Evolutionary conservation across 2,329 filamentous ascomycete genomes (phyloP), one percentile per base, ranked within the genome.

Genomic region (Dothideomycetidae sp.): DNA sequence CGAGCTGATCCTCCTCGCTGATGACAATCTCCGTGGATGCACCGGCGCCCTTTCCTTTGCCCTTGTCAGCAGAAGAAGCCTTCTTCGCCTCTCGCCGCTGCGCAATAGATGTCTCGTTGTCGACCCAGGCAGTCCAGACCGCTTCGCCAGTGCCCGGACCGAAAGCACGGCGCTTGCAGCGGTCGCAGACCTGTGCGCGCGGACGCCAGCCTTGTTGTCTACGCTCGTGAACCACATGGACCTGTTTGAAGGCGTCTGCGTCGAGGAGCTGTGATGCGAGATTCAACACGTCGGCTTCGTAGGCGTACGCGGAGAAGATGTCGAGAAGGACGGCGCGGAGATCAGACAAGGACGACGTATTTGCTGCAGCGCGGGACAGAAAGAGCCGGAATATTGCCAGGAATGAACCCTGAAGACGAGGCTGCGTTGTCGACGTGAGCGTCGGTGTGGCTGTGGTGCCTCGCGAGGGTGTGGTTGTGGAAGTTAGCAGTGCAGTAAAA

Each of bases 251-350:
- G 4, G 93, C 68, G 50, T 90, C 90, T 47, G 84, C 78, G 44
- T 93, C 86, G 0, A 98, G 67, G 39, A 98, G 75, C 3, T 79
- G 71, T 54, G 88, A 93, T 1, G 90, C 84, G 3, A 98, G 71
- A 2, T 72, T 69, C 13, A 98, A 69, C 11, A 98, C 81, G 0
- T 81, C 86, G 55, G 88, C 82, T 57, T 98, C 90, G 54, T 96
- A 94, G 0, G 85, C 79, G 54, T 98, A 98, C 0, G 90, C 88
- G 0, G 88, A 77, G 60, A 98, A 96, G 39, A 98, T 88, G 10
- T 86, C 90, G 1, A 75, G 67, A 2, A 98, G 70, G 1, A 96
- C 86, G 5, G 73, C 73, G 31, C 90, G 79, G 3, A 98, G 69
- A 53, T 96, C 85, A 1, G 83, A 78, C 2, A 98, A 67, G 10